Evolutionary conservation across 371 early-diverging fungal genomes (phyloP), one percentile per base, ranked within the genome.

Genomic region (Mucor sp.): DNA sequence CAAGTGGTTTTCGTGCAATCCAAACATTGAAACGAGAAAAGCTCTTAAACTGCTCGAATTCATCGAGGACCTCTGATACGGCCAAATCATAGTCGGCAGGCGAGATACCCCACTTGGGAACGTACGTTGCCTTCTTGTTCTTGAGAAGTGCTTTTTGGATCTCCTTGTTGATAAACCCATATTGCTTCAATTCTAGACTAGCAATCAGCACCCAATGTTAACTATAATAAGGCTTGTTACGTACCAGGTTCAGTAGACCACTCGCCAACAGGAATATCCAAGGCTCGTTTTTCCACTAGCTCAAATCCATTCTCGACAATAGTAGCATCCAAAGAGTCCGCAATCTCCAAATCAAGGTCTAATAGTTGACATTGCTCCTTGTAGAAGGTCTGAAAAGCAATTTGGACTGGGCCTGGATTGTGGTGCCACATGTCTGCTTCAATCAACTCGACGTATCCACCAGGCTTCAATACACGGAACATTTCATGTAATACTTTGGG

Each of bases 81-180:
- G 81, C 81, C 35, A 73, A 44, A 66, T 83, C 83, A 55, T 77
- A 83, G 15, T 80, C 83, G n/a, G 72, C 76, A 14, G 73, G 44
- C 7, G 81, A 60, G 14, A 83, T 77, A 15, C 79, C 76, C 83
- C 83, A 83, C 55, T 77, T 73, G 6, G 63, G 53, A 0, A 74
- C 69, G 60, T 77, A 74, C 14, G 66, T 69, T 12, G 50, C 43
- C 62, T 77, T 79, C 30, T 72, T 76, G 61, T 76, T 79, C 37
- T 71, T 68, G 25, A 83, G 63, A 14, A 63, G 66, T 1, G 79
- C 69, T 30, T 79, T 79, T 63, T 83, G 77, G 6, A 78, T 74
- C 58, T 83, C 81, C 65, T 81, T 80, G 57, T 83, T 83, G 61
- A 83, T 83, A 28, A 83, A 83, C 2, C 83, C 80, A 72, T 68